Conservation (phyloP, 139 green algal genomes). For the Picochlorum sp. region DNA sequence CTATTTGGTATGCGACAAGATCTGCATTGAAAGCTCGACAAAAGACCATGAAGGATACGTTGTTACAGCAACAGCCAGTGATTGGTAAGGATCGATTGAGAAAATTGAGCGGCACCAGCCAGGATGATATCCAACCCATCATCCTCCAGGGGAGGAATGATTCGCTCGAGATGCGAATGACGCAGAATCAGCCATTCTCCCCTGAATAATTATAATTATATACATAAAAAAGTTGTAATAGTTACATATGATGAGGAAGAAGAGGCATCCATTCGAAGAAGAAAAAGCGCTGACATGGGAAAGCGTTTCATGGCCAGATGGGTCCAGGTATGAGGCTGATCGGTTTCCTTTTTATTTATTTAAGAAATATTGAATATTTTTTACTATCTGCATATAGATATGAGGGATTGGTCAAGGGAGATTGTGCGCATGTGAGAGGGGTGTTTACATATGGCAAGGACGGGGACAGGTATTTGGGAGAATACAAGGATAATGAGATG, state of each 20-base stretch:
- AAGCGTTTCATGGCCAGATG: slow-evolving; percentile 6
- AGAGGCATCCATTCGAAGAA: too few species aligned
- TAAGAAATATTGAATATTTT: not conserved
- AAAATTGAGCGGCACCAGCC: slow-evolving; percentile 1
- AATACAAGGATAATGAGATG: slow-evolving; percentile 44
- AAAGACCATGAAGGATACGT: slow-evolving; percentile 13
- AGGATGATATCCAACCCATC: slow-evolving; percentile 1
- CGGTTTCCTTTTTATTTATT: not conserved
- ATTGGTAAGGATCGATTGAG: slow-evolving; percentile 28
- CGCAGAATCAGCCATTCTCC: not conserved
- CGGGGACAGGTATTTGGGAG: slow-evolving; percentile 47
- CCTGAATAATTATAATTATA: not conserved
- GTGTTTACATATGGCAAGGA: slow-evolving; percentile 40
- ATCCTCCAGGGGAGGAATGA: not conserved
- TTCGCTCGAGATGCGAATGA: slow-evolving; percentile 11
- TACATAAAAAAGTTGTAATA: too few species aligned
- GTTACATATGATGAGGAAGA: too few species aligned
- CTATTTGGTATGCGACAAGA: slow-evolving; percentile 49
- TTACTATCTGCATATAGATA: slow-evolving; percentile 24
- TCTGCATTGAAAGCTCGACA: slow-evolving; percentile 26
- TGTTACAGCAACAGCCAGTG: slow-evolving; percentile 22
- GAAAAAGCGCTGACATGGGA: not conserved
- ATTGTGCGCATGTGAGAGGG: slow-evolving; percentile 33
- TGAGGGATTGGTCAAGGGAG: slow-evolving; percentile 33
- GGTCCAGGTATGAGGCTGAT: slow-evolving; percentile 1